Conservation (phyloP, 75 land plant species). For the Gnetum montanum region DNA sequence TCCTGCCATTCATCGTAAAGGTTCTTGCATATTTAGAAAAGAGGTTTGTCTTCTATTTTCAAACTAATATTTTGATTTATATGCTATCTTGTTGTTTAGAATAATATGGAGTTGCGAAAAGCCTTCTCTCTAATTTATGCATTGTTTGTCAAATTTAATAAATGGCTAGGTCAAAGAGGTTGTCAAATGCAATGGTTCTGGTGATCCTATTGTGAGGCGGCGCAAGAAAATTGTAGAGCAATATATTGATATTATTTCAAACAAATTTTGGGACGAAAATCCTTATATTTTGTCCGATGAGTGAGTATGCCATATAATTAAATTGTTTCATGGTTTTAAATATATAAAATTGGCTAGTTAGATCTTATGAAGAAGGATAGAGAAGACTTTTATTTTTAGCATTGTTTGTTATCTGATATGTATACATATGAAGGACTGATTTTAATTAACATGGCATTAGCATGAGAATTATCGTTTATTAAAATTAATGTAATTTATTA, state of each 20-base stretch:
- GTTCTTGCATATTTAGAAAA: slow-evolving; percentile 47
- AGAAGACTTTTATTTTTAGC: too few species aligned
- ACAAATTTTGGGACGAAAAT: slow-evolving; percentile 50
- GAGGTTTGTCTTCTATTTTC: slow-evolving; percentile 18
- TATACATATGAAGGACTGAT: too few species aligned
- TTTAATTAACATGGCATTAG: too few species aligned
- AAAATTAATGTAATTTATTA: too few species aligned
- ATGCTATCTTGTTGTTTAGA: too few species aligned
- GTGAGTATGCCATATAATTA: too few species aligned
- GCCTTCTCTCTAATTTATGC: too few species aligned
- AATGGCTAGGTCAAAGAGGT: slow-evolving; percentile 29
- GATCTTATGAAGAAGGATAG: too few species aligned
- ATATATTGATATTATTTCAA: slow-evolving; percentile 51
- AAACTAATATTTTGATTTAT: background rate
- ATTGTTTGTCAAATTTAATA: background rate
- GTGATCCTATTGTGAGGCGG: slow-evolving; percentile 16
- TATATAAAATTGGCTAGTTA: too few species aligned
- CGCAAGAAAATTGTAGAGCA: slow-evolving; percentile 21
- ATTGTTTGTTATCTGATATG: too few species aligned
- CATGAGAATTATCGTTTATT: too few species aligned
- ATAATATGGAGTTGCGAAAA: background rate
- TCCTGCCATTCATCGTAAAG: slow-evolving; percentile 60
- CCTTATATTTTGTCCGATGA: slow-evolving; percentile 12
- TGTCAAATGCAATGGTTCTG: slow-evolving; percentile 19
- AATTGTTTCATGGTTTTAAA: too few species aligned